Evolutionary conservation across 2,329 filamentous ascomycete species (phyloP), one percentile per base, ranked within the genome.

Genomic region (Gliomastix tumulicola): DNA sequence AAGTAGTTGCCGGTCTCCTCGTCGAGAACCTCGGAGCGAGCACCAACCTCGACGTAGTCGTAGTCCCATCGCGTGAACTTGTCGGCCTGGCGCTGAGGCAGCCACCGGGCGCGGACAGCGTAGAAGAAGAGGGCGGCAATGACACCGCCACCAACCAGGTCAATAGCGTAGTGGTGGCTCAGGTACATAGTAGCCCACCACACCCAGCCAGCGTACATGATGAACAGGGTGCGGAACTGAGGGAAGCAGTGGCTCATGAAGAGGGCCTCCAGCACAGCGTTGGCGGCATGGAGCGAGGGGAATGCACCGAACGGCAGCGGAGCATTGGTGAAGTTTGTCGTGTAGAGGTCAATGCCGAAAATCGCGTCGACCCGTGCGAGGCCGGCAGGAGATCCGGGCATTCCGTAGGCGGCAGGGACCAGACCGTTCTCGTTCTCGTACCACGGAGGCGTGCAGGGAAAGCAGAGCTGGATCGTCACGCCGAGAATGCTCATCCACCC

Each of bases 101-200:
- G 64, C 66, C 87, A 95, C 41, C 81, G 79, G 30, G 82, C 76
- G 54, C 86, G 85, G 39, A 84, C 78, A 42, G 88, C 77, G 63
- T 90, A 94, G 69, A 87, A 97, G 40, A 84, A 79, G 35, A 84
- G 68, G 11, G 82, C 82, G 18, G 88, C 84, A 41, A 88, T 69
- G 41, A 95, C 69, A 56, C 83, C 88, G 48, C 90, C 90, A 23
- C 77, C 87, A 19, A 96, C 87, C 35, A 97, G 71, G 59, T 97
- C 90, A 28, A 97, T 84, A 21, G 89, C 90, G 57, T 97, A 97
- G 66, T 97, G 90, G 63, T 97, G 90, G 53, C 87, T 94, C 36
- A 97, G 76, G 56, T 97, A 96, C 88, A 97, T 95, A 48, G 90
- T 97, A 11, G 89, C 85, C 88, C 90, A 97, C 86, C 88, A 96